phyloP scores from a whole-genome alignment of 23 red algal genomes.

The Gracilaria domingensis region DNA sequence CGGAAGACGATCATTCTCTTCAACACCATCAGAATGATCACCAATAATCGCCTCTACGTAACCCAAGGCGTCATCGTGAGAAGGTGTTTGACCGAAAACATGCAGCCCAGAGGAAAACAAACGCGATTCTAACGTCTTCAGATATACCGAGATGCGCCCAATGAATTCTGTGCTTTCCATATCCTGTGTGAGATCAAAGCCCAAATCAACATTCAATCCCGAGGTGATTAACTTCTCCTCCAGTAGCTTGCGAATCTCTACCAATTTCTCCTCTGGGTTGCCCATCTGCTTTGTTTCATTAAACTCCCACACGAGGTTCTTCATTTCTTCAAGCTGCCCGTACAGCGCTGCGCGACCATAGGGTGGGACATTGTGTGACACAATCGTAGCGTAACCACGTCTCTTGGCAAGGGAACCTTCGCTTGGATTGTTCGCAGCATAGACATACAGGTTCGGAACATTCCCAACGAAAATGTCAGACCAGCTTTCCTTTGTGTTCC shows the following conservation, averaged over 20 bases:
- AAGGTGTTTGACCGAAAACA: constrained; percentile 41
- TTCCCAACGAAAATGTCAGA: constrained; percentile 76
- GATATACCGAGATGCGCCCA: constrained; percentile 27
- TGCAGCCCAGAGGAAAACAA: constrained; percentile 76
- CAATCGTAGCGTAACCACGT: constrained; percentile 71
- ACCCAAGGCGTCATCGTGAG: constrained; percentile 31
- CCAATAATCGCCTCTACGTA: constrained; percentile 51
- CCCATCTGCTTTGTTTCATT: constrained; percentile 49
- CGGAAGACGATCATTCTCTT: constrained; percentile 12
- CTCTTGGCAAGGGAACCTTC: constrained; percentile 79
- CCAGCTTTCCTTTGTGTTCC: constrained; percentile 56
- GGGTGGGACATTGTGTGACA: constrained; percentile 76
- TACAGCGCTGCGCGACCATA: constrained; percentile 72
- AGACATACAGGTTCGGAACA: constrained; percentile 79
- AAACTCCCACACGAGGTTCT: constrained; percentile 63
- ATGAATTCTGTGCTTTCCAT: constrained; percentile 27
- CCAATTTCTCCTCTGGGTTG: neutral
- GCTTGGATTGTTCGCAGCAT: constrained; percentile 80
- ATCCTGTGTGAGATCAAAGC: constrained; percentile 9
- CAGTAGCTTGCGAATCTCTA: constrained; percentile 31
- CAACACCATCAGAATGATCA: constrained; percentile 11
- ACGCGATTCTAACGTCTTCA: constrained; percentile 54
- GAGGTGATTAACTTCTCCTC: constrained; percentile 49
- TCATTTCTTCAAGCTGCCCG: constrained; percentile 67
- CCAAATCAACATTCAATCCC: constrained; percentile 52